Base-by-base conservation (phyloP, 2,329 filamentous ascomycete genomes). In the Botrytis fabae region DNA sequence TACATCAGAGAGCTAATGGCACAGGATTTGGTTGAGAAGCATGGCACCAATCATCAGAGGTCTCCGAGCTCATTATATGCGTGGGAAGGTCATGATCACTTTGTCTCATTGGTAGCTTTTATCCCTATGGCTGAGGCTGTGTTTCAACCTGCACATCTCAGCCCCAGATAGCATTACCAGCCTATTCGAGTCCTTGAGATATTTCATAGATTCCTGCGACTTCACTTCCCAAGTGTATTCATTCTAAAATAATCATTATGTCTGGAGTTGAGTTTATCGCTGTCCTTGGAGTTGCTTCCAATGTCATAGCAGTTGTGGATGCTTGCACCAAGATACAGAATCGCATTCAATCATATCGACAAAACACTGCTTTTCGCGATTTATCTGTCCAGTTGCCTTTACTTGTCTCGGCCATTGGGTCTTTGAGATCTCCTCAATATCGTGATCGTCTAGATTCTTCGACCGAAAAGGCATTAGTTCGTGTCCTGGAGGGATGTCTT, bases 241-340 rank as follows among this genome's bases (percentile, higher is more conserved):
- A n/a, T 22, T 32, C 8, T 38, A 9, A 28, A 61, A 32, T 44
- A 48, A n/a, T 40, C 14, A 38, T 40, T 28, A 68, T 66, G 70
- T 71, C 60, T 51, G 69, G 69, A 42, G 69, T 38, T 46, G 70
- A 72, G 28, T 38, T 71, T 28, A 54, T 68, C 18, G 70, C 51
- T 25, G 48, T 72, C 2, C 62, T 72, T 40, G 40, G 51, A 20
- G 60, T 72, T 42, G 51, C 48, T 54, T 65, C 62, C 38, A 68
- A 72, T 46, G 65, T 71, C 14, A 32, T 72, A 42, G 70, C 70
- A n/a, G 70, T 60, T 54, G 61, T 72, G 38, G 48, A 68, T 66
- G 70, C 70, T 38, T 57, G 70, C n/a, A 46, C 42, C 18, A 65
- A 72, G 42, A 48, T 68, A 42, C 32, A 68, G 25, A 32, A 59